These are phyloP conservation scores for Saccharum hybrid DNA, from an alignment of 202 grass and related monocot species.

Conservation along the genomic window DNA sequence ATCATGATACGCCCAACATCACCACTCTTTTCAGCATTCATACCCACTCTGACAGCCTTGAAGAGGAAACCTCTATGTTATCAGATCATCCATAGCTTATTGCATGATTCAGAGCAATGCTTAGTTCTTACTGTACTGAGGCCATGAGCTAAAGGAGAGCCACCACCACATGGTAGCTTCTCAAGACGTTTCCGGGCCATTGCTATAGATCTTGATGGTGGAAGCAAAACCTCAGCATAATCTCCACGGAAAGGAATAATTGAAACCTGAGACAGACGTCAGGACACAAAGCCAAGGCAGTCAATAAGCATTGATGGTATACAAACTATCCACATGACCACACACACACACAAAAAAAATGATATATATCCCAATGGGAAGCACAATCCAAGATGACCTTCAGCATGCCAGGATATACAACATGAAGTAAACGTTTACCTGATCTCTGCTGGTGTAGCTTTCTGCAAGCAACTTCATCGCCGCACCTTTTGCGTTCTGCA, in stretches of 20 bases:
- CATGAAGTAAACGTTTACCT: slow-evolving; percentile 54
- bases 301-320: slow-evolving; percentile 20
- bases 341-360: not conserved
- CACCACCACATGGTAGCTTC: slow-evolving; percentile 93
- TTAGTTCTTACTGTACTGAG: slow-evolving; percentile 81
- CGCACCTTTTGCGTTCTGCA: slow-evolving; percentile 99
- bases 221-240: slow-evolving; percentile 96
- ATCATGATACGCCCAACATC: slow-evolving; percentile 99
- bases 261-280: slow-evolving; percentile 64
- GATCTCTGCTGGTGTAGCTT: slow-evolving; percentile 99
- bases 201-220: slow-evolving; percentile 98
- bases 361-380: slow-evolving; percentile 1
- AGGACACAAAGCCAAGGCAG: slow-evolving; percentile 10
- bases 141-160: slow-evolving; percentile 98
- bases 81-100: slow-evolving; percentile 31
- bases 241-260: slow-evolving; percentile 99
- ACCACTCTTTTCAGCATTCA: slow-evolving; percentile 99
- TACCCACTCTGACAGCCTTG: slow-evolving; percentile 95
- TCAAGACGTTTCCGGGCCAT: slow-evolving; percentile 97
- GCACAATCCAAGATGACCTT: slow-evolving; percentile 8
- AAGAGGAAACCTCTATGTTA: slow-evolving; percentile 31
- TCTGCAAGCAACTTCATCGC: slow-evolving; percentile 92
- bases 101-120: slow-evolving; percentile 8
- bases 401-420: slow-evolving; percentile 10
- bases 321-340: slow-evolving; percentile 19